phyloP scores from a whole-genome alignment of 306 rosid species.

The Prunus campanulata region DNA sequence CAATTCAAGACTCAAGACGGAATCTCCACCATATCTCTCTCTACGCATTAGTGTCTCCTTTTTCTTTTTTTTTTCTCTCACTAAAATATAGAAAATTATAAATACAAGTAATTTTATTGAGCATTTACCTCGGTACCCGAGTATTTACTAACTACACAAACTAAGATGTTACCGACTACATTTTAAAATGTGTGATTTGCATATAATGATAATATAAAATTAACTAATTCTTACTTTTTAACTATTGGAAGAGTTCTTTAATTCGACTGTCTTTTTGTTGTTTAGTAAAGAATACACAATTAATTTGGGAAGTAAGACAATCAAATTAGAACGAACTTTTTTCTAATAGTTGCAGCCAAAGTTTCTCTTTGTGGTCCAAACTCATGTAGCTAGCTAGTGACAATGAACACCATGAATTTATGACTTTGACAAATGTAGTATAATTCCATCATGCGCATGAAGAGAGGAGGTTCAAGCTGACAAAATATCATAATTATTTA shows the following conservation, averaged over 20 bases:
- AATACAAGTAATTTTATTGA: no score
- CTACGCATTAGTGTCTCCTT: no score
- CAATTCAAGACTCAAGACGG: constrained; percentile 2
- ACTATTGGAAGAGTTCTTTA: no score
- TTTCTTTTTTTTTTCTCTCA: neutral
- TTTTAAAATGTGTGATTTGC: no score
- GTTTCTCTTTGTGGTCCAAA: constrained; percentile 20
- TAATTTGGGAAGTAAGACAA: neutral
- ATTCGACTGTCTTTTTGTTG: no score
- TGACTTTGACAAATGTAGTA: neutral
- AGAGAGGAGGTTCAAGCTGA: constrained; percentile 17
- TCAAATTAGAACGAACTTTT: neutral
- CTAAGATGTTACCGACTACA: no score
- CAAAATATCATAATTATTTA: constrained; percentile 29
- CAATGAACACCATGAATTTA: neutral
- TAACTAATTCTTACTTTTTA: no score
- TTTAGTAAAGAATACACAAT: no score
- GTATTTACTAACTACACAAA: no score
- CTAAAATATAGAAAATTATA: no score
- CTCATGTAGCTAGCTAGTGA: neutral
- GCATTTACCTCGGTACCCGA: no score
- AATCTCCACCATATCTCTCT: neutral
- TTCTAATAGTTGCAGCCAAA: neutral
- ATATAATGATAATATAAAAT: no score
- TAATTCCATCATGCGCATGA: constrained; percentile 40